Evolutionary conservation across 1,139 yeast genomes (phyloP).

Genomic region (Pichia kudriavzevii): DNA sequence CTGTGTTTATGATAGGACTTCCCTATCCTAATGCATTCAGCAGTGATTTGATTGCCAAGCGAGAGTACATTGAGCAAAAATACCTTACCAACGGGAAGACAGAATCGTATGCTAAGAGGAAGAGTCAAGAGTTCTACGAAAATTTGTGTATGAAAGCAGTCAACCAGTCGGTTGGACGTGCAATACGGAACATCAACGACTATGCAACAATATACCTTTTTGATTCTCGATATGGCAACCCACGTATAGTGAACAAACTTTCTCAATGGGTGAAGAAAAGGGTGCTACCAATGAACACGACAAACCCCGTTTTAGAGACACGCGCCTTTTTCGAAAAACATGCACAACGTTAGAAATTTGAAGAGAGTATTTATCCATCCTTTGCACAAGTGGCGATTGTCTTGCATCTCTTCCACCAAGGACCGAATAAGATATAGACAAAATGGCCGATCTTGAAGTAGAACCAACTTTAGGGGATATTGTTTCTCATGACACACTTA

Average conservation of each 20-base stretch:
- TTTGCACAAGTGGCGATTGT: too few relatives aligned
- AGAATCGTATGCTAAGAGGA: conserved; percentile 33
- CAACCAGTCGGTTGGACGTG: conserved; percentile 89
- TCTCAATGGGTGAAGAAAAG: conserved; percentile 72
- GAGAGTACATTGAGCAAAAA: conserved; percentile 52
- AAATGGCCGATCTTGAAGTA: conserved; percentile 33
- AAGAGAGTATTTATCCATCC: too few relatives aligned
- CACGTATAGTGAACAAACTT: conserved; percentile 50
- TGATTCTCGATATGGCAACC: conserved; percentile 50
- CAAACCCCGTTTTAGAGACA: conserved; percentile 1
- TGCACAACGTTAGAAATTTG: too few relatives aligned
- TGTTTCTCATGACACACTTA: conserved; percentile 59
- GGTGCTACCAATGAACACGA: conserved; percentile 16
- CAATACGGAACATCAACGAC: conserved; percentile 78
- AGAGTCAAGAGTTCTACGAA: conserved; percentile 64
- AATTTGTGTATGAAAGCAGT: conserved; percentile 88
- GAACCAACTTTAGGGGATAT: conserved; percentile 67
- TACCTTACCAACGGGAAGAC: conserved; percentile 36
- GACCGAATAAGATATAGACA: not conserved
- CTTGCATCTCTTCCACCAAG: not conserved
- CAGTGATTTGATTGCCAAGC: conserved; percentile 73
- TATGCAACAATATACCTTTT: conserved; percentile 68
- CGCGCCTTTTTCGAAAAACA: conserved; percentile 11
- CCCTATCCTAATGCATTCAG: conserved; percentile 86
- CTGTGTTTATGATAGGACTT: conserved; percentile 79